phyloP scores from a whole-genome alignment of 2,329 filamentous ascomycete species.

The Calonectria honghensis region DNA sequence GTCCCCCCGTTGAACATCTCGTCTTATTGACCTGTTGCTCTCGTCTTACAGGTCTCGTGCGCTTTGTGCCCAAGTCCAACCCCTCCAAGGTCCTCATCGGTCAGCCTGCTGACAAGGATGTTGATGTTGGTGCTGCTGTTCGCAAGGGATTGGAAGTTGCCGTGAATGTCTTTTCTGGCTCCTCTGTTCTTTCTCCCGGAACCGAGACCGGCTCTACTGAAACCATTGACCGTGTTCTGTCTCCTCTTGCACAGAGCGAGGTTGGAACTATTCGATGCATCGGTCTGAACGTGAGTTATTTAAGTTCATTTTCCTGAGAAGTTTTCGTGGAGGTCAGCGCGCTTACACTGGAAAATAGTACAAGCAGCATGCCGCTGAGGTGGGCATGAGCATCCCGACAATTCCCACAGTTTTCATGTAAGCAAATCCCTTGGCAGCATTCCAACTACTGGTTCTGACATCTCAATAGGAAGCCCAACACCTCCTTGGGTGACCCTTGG shows the following conservation, averaged over 20 bases:
- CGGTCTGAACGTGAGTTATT: conserved; percentile 69
- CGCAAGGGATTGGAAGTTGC: conserved; percentile 73
- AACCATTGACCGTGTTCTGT: conserved; percentile 69
- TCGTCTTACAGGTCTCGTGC: conserved; percentile 70
- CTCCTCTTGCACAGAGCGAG: conserved; percentile 59
- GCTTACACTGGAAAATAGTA: conserved; percentile 53
- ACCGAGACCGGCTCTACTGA: conserved; percentile 68
- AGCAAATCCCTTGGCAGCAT: conserved; percentile 3
- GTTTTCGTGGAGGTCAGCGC: conserved; percentile 61
- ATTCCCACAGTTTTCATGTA: conserved; percentile 74
- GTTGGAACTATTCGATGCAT: conserved; percentile 76
- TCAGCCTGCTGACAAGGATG: conserved; percentile 69
- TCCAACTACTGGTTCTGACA: neutral
- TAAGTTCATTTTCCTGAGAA: conserved; percentile 59
- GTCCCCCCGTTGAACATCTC: no score
- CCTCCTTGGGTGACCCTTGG: conserved; percentile 73
- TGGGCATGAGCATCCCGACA: conserved; percentile 70
- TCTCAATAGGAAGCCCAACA: conserved; percentile 68
- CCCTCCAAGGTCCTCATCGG: conserved; percentile 71
- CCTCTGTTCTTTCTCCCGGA: conserved; percentile 74
- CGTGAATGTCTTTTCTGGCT: conserved; percentile 74
- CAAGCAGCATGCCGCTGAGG: conserved; percentile 66
- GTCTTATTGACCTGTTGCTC: neutral
- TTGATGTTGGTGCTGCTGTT: conserved; percentile 76
- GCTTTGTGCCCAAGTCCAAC: conserved; percentile 73